Percentiles rank a stretch among this genome's conserved stretches.
phyloP scores from a whole-genome alignment of 2,329 filamentous ascomycete species.

The Talaromyces atroroseus region DNA sequence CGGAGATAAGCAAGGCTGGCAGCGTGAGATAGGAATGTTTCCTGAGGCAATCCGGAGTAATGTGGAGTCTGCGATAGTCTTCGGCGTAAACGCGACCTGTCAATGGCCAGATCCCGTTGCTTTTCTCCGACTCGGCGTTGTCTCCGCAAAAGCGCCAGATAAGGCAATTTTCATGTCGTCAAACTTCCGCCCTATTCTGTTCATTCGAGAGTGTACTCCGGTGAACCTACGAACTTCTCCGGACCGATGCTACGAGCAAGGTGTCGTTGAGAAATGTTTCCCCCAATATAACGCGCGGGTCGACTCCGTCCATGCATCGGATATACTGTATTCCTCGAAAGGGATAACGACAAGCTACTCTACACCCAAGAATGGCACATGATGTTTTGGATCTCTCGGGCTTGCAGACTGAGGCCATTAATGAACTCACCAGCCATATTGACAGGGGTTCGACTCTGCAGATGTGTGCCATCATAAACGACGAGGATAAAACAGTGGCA shows the following conservation, averaged over 20 bases:
- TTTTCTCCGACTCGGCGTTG: not conserved
- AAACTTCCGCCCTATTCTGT: not conserved
- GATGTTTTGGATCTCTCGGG: conserved; percentile 23
- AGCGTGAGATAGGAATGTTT: conserved; percentile 1
- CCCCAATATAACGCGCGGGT: not conserved
- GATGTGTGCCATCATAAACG: conserved; percentile 36
- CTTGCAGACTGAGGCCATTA: conserved; percentile 36
- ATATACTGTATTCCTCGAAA: not conserved
- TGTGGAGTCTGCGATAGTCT: not conserved
- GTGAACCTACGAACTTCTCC: not conserved
- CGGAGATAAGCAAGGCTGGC: not conserved
- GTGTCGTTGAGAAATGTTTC: not conserved
- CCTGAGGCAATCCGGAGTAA: not conserved
- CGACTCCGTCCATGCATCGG: not conserved
- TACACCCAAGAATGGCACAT: conserved; percentile 7
- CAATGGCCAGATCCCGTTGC: not conserved
- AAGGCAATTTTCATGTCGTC: not conserved
- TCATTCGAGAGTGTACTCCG: not conserved
- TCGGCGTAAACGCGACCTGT: not conserved
- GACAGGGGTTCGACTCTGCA: conserved; percentile 34
- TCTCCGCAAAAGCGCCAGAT: conserved; percentile 9
- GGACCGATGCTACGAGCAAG: not conserved
- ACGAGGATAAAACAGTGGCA: conserved; percentile 31
- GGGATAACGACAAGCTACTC: not conserved
- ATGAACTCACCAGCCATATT: conserved; percentile 30